Percentiles rank a stretch among this genome's conserved stretches.
These are phyloP conservation scores for Porphyra umbilicalis DNA, from an alignment of 31 red algal genomes.

Conservation along the genomic window DNA sequence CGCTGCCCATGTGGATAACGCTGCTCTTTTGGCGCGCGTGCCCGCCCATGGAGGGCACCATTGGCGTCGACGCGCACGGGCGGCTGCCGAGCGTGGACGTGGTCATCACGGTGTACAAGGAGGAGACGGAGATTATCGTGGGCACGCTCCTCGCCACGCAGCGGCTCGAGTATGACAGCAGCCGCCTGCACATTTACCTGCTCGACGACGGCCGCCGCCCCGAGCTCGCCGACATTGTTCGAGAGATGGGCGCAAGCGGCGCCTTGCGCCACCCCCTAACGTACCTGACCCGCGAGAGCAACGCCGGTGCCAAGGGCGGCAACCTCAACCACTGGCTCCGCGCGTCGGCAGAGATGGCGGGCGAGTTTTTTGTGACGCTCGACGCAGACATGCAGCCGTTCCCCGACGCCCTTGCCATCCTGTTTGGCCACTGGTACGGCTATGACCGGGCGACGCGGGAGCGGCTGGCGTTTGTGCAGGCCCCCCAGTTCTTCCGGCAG, in stretches of 20 bases:
- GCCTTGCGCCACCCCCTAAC: constrained; percentile 8
- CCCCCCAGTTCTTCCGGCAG: constrained; percentile 5
- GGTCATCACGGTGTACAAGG: constrained; percentile 6
- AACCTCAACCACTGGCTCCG: constrained; percentile 12
- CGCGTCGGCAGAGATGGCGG: constrained; percentile 1
- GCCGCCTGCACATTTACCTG: constrained; percentile 6
- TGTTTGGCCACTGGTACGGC: constrained; percentile 1
- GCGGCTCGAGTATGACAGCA: constrained; percentile 5
- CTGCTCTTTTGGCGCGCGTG: neutral
- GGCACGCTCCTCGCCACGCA: constrained; percentile 6
- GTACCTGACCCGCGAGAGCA: constrained; percentile 3
- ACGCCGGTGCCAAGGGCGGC: constrained; percentile 3
- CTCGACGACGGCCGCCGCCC: constrained; percentile 9
- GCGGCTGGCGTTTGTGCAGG: neutral
- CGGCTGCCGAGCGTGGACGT: constrained; percentile 8
- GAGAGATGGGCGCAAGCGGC: neutral
- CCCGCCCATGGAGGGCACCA: neutral
- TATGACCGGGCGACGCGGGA: neutral
- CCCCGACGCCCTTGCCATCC: neutral
- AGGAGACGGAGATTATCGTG: neutral
- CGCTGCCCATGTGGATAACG: neutral
- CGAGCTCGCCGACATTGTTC: neutral
- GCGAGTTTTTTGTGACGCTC: constrained; percentile 7
- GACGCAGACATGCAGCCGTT: constrained; percentile 16
- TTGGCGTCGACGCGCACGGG: neutral